These are phyloP conservation scores for Globisporangium acanthophoron DNA, from an alignment of 352 stramenopile species.

Conservation along the genomic window DNA sequence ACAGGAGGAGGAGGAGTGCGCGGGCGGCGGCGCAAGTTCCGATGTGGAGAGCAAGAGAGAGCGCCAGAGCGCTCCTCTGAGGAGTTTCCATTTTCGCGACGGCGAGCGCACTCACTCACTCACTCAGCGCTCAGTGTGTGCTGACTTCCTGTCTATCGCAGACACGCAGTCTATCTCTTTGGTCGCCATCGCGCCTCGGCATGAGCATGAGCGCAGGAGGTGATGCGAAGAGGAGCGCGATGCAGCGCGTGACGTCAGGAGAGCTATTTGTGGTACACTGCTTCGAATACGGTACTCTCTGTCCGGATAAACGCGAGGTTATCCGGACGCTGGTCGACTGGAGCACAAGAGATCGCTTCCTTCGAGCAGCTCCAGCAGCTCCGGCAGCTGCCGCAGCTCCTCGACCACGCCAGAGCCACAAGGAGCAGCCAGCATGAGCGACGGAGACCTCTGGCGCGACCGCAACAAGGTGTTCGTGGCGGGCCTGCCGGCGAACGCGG, in stretches of 20 bases:
- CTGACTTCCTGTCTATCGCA: not conserved
- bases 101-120: not conserved
- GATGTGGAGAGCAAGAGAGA: not conserved
- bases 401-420: not conserved
- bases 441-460: constrained; percentile 75
- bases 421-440: constrained; percentile 27
- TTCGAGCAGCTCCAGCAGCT: too few relatives aligned
- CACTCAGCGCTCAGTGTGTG: not conserved
- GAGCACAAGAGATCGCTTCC: too few relatives aligned
- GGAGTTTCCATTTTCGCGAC: constrained; percentile 4
- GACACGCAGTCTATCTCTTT: not conserved
- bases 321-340: too few relatives aligned
- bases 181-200: not conserved
- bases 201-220: not conserved
- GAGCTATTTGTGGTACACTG: too few relatives aligned
- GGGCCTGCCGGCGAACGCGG: constrained; percentile 49
- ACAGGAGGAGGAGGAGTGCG: not conserved
- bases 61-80: not conserved
- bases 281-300: too few relatives aligned
- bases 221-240: too few relatives aligned
- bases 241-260: too few relatives aligned
- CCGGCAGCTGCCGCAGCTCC: not conserved
- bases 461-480: constrained; percentile 87
- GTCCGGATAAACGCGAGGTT: too few relatives aligned
- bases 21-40: too few relatives aligned